Percentiles rank a stretch among this genome's conserved stretches.
phyloP scores from a whole-genome alignment of 345 rosid species.

The Eucalyptus cladocalyx region DNA sequence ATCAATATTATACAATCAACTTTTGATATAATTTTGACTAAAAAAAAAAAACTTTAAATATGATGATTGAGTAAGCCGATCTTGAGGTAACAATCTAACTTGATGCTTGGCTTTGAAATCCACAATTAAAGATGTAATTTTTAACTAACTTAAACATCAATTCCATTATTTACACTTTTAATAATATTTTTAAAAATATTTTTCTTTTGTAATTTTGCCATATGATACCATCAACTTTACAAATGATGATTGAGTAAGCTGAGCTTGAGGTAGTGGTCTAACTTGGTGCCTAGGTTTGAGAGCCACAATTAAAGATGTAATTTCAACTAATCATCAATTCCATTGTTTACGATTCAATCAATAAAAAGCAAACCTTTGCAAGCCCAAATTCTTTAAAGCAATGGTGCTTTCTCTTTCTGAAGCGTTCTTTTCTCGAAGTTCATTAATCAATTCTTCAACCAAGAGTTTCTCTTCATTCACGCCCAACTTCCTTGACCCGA shows the following conservation, averaged over 20 bases:
- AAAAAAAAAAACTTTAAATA: neutral
- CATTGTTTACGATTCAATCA: neutral
- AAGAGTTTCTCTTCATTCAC: neutral
- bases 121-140: no score
- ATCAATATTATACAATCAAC: neutral
- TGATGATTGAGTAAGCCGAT: neutral
- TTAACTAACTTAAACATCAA: neutral
- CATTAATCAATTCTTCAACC: neutral
- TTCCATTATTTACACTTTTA: neutral
- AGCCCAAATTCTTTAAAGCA: constrained; percentile 6
- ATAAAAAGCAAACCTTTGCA: neutral
- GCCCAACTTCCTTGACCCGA: neutral
- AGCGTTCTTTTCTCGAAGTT: neutral
- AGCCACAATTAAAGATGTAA: neutral
- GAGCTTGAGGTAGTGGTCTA: no score
- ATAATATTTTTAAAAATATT: no score
- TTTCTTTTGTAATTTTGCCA: neutral
- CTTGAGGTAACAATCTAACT: neutral
- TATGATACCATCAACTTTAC: neutral
- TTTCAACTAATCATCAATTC: neutral
- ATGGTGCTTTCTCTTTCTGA: neutral
- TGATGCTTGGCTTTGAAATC: neutral
- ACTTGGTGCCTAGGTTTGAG: no score
- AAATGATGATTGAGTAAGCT: no score
- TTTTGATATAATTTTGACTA: no score